Evolutionary conservation across 2,329 filamentous ascomycete species (phyloP), one percentile per base, ranked within the genome.

Genomic region (Epichloe glyceriae): DNA sequence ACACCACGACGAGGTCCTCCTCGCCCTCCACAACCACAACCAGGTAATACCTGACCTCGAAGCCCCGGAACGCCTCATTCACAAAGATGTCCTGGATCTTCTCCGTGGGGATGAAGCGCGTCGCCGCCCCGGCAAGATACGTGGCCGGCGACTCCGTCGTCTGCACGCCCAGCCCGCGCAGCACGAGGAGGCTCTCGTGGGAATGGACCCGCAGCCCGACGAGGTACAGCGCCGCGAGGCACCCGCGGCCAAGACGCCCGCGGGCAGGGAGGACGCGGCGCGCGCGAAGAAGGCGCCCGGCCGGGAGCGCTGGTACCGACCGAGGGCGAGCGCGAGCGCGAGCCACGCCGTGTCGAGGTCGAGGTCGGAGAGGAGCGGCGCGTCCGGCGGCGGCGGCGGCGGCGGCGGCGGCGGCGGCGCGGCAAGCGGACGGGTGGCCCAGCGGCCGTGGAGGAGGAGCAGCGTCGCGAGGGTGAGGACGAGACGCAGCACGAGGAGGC

Each of bases 41-140:
- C 8, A 98, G 71, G 62, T 95, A 96, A 62, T 91, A 95, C 40
- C 84, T 73, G 37, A 97, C 89, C 68, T 90, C 88, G 61, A 96
- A 95, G 0, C 90, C 90, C 52, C 80, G 81, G 67, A 97, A 97
- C 3, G 90, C 93, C 72, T 98, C 93, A 64, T 96, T 89, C 47
- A 98, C 86, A 50, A 96, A 80, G 51, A 98, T 84, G 64, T 98
- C 93, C 63, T 87, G 87, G 52, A 98, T 94, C 67, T 88, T 83
- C 43, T 85, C 86, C 0, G 91, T 95, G 0, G 93, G 91, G 53
- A 98, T 97, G 66, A 83, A 77, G 51, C 77, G 68, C 60, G 76
- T 76, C 50, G 70, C 66, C 44, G 63, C 58, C 17, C 65, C 59
- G 3, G 67, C 64, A 37, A 90, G 73, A 60, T 87, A 88, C 8